Evolutionary conservation across 1,284 basidiomycete genomes (phyloP), one percentile per base, ranked within the genome.

Genomic region (Rhodotorula sp.): DNA sequence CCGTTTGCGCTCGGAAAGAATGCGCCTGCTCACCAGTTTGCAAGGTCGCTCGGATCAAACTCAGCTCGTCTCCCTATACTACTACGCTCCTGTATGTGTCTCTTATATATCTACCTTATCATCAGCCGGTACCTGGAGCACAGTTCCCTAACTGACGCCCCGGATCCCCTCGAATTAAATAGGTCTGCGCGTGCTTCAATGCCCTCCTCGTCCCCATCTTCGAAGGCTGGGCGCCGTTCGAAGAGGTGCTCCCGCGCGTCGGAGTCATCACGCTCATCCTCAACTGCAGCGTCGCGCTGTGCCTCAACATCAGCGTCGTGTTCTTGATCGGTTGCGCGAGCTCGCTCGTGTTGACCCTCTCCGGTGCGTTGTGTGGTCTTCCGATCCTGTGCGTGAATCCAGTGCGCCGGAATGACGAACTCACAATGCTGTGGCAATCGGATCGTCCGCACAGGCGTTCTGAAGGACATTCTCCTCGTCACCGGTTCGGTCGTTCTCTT

Each of bases 391-490:
- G 38, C 38, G 12, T 43, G 38, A 43, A 14, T 43, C 8, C 1
- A 43, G 10, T 43, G n/a, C 14, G 10, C 2, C 38, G 10, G 38
- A 12, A 43, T 43, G 38, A 12, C 10, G 8, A 7, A 50, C 47
- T 15, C 26, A 31, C n/a, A 19, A 15, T 52, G 31, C 21, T 48
- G 14, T 28, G 18, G 19, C 10, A 18, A 3, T 47, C 75, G 49
- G 12, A 28, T 69, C 3, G 16, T 4, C 15, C 23, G 15, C 23
- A 5, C 73, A 43, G 79, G 79, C 1, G 79, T 81, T 5, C 57
- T 80, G 59, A 81, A 82, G 73, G 80, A 85, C 74, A 82, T 85
- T 61, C 76, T 84, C 28, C 80, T 84, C 65, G 84, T 84, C 65
- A 70, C 79, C 5, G 81, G 80, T 50, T 81, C 81, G 50, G 82